Percentiles rank a stretch among this genome's conserved stretches.
Evolutionary conservation across 495 filamentous ascomycete genomes (phyloP).

Genomic region (Neurospora sp.): DNA sequence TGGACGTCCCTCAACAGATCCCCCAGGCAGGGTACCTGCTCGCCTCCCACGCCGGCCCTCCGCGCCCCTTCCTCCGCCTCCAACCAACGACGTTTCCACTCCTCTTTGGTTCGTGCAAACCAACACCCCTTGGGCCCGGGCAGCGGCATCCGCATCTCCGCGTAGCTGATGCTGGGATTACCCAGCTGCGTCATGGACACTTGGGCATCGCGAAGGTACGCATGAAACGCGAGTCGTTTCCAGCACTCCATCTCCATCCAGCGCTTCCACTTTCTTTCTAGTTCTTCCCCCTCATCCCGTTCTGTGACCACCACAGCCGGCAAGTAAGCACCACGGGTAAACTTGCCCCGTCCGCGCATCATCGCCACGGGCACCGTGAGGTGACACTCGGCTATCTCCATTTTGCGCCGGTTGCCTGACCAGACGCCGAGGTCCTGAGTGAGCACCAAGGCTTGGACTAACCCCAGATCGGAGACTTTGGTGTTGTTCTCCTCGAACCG

Average conservation of each 20-base stretch:
- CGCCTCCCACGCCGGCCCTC: background rate
- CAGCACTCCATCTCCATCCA: constrained; percentile 49
- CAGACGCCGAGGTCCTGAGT: constrained; percentile 51
- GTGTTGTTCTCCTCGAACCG: constrained; percentile 54
- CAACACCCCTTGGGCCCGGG: constrained; percentile 45
- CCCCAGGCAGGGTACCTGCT: constrained; percentile 35
- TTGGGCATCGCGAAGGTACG: constrained; percentile 49
- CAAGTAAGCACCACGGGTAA: background rate
- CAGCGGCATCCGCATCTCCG: constrained; percentile 50
- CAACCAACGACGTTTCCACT: constrained; percentile 47
- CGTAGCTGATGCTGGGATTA: constrained; percentile 51
- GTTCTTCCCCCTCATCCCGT: constrained; percentile 30
- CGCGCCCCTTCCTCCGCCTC: background rate
- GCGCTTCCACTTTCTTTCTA: constrained; percentile 48
- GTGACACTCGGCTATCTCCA: constrained; percentile 56
- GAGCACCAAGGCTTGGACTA: constrained; percentile 46
- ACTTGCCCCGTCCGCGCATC: background rate
- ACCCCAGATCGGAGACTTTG: constrained; percentile 40
- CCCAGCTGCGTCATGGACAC: constrained; percentile 46
- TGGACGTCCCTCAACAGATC: constrained; percentile 45
- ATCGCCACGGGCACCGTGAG: constrained; percentile 18
- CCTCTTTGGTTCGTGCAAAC: constrained; percentile 42
- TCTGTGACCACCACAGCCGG: background rate
- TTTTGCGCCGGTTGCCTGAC: constrained; percentile 58
- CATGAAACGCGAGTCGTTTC: constrained; percentile 48